These are phyloP conservation scores for Oemleria cerasiformis DNA, from an alignment of 306 rosid genomes.

Conservation along the genomic window DNA sequence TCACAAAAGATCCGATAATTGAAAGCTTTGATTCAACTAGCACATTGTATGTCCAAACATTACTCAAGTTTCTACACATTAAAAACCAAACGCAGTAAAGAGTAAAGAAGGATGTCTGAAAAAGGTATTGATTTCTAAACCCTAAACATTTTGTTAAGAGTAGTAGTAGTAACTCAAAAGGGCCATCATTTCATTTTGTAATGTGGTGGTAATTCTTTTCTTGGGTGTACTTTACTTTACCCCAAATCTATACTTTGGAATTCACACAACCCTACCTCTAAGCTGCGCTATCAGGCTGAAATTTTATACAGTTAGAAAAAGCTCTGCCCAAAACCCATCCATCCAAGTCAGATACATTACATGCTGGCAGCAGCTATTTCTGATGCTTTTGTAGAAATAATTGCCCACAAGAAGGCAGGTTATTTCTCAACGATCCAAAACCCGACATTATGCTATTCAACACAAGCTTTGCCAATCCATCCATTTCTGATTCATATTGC, in stretches of 20 bases:
- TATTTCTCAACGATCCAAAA: slow-evolving; percentile 30
- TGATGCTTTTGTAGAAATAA: slow-evolving; percentile 28
- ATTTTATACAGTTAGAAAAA: slow-evolving; percentile 23
- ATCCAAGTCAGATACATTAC: background rate
- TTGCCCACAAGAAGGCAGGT: slow-evolving; percentile 37
- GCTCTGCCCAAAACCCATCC: background rate
- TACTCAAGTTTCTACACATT: background rate
- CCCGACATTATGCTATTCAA: slow-evolving; percentile 27
- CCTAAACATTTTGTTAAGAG: slow-evolving; percentile 1
- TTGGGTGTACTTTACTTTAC: background rate
- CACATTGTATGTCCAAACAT: background rate
- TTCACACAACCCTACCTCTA: slow-evolving; percentile 1
- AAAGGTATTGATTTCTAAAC: background rate
- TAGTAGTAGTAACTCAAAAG: background rate
- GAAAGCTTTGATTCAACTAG: too few relatives aligned
- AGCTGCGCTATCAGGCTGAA: slow-evolving; percentile 12
- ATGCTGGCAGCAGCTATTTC: slow-evolving; percentile 26
- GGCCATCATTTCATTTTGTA: too few relatives aligned
- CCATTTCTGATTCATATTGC: slow-evolving; percentile 73
- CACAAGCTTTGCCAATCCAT: slow-evolving; percentile 39
- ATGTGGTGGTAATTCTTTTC: background rate
- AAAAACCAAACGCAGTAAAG: background rate
- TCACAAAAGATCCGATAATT: background rate
- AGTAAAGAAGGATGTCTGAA: background rate
- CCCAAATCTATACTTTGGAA: slow-evolving; percentile 8